A percentile compares a stretch with the other conserved stretches of the same genome.
Evolutionary conservation across 164 flowering plant species (phyloP).

Genomic region (Euptelea pleiosperma): DNA sequence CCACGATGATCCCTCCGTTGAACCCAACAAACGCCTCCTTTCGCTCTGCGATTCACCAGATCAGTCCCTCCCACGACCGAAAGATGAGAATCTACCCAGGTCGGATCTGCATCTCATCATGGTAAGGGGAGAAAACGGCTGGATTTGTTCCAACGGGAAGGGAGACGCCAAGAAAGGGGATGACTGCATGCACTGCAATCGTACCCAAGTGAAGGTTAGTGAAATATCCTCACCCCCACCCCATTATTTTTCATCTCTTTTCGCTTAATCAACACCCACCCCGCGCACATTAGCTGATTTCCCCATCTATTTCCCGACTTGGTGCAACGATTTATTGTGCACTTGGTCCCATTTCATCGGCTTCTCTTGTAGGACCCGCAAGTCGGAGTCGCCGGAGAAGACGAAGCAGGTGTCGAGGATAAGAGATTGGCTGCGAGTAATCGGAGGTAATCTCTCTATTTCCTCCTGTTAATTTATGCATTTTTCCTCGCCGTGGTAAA

Average conservation of each 20-base stretch:
- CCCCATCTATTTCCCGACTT: constrained; percentile 1
- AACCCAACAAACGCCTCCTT: background rate
- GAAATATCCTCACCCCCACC: background rate
- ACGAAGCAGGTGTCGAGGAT: constrained; percentile 2
- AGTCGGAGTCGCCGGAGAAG: constrained; percentile 6
- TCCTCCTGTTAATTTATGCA: too few relatives aligned
- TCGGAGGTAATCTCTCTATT: background rate
- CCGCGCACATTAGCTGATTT: constrained; percentile 9
- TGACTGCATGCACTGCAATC: background rate
- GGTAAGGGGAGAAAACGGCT: background rate
- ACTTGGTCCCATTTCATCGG: background rate
- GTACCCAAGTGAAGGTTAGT: background rate
- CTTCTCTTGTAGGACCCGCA: constrained; percentile 3
- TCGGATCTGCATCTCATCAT: constrained; percentile 3
- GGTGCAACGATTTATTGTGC: constrained; percentile 11
- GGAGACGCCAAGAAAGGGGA: background rate
- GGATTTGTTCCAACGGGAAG: background rate
- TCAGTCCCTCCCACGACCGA: background rate
- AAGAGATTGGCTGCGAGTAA: background rate
- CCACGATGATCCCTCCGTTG: constrained; percentile 9
- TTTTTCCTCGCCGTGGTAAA: too few relatives aligned
- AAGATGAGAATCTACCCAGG: background rate
- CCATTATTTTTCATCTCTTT: background rate
- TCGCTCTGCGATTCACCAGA: background rate
- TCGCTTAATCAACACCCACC: background rate